Base-by-base conservation (phyloP, 768 basidiomycete species). In the Lyophyllum semitale region DNA sequence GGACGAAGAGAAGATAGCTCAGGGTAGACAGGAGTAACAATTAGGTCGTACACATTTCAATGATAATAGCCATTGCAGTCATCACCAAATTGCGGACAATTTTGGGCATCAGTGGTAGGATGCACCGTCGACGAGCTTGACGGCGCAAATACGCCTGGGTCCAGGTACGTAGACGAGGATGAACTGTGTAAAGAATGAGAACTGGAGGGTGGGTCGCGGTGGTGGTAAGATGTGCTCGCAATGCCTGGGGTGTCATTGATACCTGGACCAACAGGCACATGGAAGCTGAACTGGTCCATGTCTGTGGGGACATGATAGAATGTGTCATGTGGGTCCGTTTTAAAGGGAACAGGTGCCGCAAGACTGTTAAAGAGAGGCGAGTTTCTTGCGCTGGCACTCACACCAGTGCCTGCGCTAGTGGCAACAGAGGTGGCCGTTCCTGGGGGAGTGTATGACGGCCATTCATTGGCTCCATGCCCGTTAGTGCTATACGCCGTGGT, bases 391-490 rank as follows among this genome's bases (percentile, higher is more conserved):
- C 76, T 77, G 12, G 72, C 66, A 55, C 77, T 78, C 22, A 73
- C 59, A 11, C 71, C 73, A 22, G 77, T 74, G 22, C 77, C 72
- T 4, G 75, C 73, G 57, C 78, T 80, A 0, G 77, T 74, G 18
- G 78, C 73, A 18, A 77, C 70, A 6, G 84, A 84, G 8, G 76
- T 76, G 1, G 75, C 77, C 6, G 84, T 86, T 1, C 82, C 76
- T 1, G 85, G 85, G 26, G 85, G 85, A 0, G 84, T 86, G 59
- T 86, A 87, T 29, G 79, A 74, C 4, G 82, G 77, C 85, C 85
- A 87, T 17, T 79, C 79, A 53, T 69, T 77, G 13, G 71, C 58
- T 0, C 78, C 77, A 32, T 76, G 74, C 17, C 82, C 79, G 44
- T 80, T 83, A 0, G 76, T 76, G 20, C 70, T 77, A 53, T 77